Evolutionary conservation across 2,329 filamentous ascomycete genomes (phyloP), one percentile per base, ranked within the genome.

Genomic region (Calonectria crousiana): DNA sequence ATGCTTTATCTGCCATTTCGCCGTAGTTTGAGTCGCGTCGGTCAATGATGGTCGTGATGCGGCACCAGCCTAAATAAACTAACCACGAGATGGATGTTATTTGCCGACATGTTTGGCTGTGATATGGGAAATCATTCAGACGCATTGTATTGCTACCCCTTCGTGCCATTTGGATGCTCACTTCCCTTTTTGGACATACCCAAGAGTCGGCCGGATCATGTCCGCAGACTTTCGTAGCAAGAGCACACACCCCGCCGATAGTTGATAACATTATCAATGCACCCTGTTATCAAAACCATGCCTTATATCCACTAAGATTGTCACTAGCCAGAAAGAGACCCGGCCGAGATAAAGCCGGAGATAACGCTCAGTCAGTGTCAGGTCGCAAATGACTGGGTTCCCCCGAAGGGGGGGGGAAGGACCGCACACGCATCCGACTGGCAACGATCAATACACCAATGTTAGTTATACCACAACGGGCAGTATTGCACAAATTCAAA

Each of bases 1-100:
- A 36, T 53, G 56, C 20, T n/a, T 70, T 52, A 18, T 51, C 44
- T 23, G 67, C 26, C 67, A 70, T 70, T 10, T 32, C 53, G 28
- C 16, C 52, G 30, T 23, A 9, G 36, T 16, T 60, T 30, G 56
- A 30, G 56, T 16, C 13, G 23, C 34, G 2, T 11, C 36, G 14
- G 14, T 26, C 8, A 26, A 11, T 30, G 34, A 20, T 11, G 1
- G 6, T 62, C 23, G 8, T 6, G 36, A 14, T 41, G 34, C 6
- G 13, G 34, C 56, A 30, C 9, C 9, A n/a, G 13, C 2, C 18
- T 18, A 6, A 23, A 26, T 38, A 62, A 41, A 47, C 23, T 23
- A 47, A 47, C 6, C 4, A 23, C n/a, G n/a, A 47, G 10, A 47
- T 18, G 44, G 9, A 47, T 47, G 18, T 18, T 60, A 14, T 28